Evolutionary conservation across 352 stramenopile species (phyloP), one percentile per base, ranked within the genome.

Genomic region (Aphanomyces stellatus): DNA sequence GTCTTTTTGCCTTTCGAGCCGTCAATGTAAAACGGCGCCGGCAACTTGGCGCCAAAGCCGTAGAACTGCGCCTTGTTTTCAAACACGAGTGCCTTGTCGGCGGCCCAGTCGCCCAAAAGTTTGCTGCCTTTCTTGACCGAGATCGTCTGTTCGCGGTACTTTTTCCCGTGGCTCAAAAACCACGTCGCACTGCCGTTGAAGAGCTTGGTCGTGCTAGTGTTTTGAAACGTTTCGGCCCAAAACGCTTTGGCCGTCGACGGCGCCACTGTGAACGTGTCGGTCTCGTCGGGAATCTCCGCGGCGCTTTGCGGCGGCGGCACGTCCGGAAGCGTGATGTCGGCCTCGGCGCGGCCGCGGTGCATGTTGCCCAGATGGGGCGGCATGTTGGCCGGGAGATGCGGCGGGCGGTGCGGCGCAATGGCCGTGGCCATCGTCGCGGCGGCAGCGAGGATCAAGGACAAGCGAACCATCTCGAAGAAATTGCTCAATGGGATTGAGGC

Each of bases 111-210:
- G 27, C 74, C 79, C 27, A 79, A 77, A 57, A 76, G 73, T 40
- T 86, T 62, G 57, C 73, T 85, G 73, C 90, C 81, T 69, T 87
- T 76, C 4, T 90, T 74, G 1, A 95, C 55, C 7, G 70, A 72
- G 53, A 89, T 80, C 49, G 87, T 78, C 67, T 95, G 86, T 27
- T 71, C 78, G 41, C 75, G 63, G 72, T 95, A 95, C 69, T 93
- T 95, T 42, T 91, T 80, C 63, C 89, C 76, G 13, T 71, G 72
- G 74, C 86, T 95, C 74, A 90, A 90, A 69, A 95, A 78, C 86
- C 86, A 95, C 66, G 51, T 67, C 66, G 15, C 48, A 37, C 6
- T 71, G 65, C 31, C 82, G 24, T 67, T 41, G 33, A 67, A 67
- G 19, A 67, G 27, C 49, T 7, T 40, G 25, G 49, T 35, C 27